phyloP scores from a whole-genome alignment of 108 stramenopile species.

The Tribonema minus region DNA sequence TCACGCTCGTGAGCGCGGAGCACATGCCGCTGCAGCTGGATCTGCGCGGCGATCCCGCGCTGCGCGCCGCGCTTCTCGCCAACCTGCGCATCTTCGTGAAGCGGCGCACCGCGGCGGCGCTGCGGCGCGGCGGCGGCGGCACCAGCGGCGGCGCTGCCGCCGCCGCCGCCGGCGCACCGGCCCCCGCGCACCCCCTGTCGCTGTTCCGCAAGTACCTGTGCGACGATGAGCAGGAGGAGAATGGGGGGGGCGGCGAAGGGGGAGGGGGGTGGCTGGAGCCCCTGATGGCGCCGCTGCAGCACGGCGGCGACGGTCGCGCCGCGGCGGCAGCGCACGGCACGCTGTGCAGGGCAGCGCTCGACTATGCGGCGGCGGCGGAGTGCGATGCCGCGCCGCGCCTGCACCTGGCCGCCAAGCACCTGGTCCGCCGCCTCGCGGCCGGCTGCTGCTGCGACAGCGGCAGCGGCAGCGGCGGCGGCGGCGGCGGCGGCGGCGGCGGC shows the following conservation, averaged over 20 bases:
- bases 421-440: neutral
- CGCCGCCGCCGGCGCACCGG: neutral
- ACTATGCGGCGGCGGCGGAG: neutral
- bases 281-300: slow-evolving; percentile 20
- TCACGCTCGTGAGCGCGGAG: slow-evolving; percentile 33
- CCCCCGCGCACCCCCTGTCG: neutral
- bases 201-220: neutral
- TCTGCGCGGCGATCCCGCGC: slow-evolving; percentile 4
- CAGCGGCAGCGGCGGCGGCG: neutral
- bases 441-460: neutral
- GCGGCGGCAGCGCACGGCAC: neutral
- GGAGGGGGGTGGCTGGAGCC: neutral
- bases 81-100: slow-evolving; percentile 67
- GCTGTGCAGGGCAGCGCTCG: neutral
- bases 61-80: slow-evolving; percentile 8
- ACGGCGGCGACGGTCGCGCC: neutral
- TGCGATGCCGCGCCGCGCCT: neutral
- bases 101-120: slow-evolving; percentile 59
- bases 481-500: neutral
- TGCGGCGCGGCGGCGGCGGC: neutral
- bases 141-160: neutral
- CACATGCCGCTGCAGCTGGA: slow-evolving; percentile 49
- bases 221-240: neutral
- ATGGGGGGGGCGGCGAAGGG: neutral
- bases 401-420: neutral